Conservation (phyloP, 495 filamentous ascomycete species). For the Lepidopterella palustris region DNA sequence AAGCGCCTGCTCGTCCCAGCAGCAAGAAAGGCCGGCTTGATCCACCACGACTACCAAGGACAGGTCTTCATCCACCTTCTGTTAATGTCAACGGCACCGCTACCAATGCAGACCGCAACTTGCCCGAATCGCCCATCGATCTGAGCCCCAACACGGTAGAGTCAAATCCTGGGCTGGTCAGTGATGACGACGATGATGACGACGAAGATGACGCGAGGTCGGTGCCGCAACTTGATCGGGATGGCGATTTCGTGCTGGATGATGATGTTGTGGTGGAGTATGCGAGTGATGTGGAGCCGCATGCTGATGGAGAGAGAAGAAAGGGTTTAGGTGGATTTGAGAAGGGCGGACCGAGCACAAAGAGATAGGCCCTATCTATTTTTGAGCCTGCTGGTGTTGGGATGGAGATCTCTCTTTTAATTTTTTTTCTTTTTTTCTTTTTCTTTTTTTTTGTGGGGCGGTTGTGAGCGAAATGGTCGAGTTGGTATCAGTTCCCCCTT, state of each 20-base stretch:
- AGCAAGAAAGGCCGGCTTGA: conserved; percentile 15
- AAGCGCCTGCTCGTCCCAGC: conserved; percentile 20
- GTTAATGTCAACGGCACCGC: conserved; percentile 24
- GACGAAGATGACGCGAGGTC: conserved; percentile 33
- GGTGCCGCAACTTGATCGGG: conserved; percentile 16
- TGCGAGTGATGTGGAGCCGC: conserved; percentile 29
- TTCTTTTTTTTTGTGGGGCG: neutral
- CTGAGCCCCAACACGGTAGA: conserved; percentile 74
- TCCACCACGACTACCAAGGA: conserved; percentile 5
- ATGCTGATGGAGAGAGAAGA: conserved; percentile 14
- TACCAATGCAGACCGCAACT: conserved; percentile 21
- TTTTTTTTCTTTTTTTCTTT: conserved; percentile 13
- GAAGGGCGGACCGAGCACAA: conserved; percentile 21
- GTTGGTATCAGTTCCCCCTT: no score
- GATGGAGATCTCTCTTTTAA: conserved; percentile 20
- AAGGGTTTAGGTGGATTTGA: conserved; percentile 27
- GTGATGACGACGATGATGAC: conserved; percentile 59
- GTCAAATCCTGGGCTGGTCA: conserved; percentile 81
- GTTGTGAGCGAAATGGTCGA: no score
- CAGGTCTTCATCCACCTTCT: conserved; percentile 1
- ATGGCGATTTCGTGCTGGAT: conserved; percentile 13
- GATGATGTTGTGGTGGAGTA: conserved; percentile 29
- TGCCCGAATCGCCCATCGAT: conserved; percentile 43
- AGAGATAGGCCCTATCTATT: conserved; percentile 7
- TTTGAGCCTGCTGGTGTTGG: neutral